Conservation (phyloP, 805 yeast genomes). For the Saturnispora sekii region DNA sequence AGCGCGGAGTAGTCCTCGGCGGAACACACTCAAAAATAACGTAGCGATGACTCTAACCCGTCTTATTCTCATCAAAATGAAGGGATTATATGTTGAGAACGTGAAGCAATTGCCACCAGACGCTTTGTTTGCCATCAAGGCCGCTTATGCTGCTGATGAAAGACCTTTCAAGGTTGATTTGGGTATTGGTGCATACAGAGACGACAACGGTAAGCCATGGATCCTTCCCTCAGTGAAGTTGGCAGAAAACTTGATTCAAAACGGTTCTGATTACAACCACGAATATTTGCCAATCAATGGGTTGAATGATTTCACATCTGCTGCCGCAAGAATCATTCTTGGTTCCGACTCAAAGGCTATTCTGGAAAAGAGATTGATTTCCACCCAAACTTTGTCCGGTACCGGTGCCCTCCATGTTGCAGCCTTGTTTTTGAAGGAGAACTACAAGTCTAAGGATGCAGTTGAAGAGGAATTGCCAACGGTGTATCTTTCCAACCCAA, state of each 20-base stretch:
- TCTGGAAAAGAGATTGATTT: conserved; percentile 39
- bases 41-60: not conserved
- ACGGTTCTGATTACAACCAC: conserved; percentile 60
- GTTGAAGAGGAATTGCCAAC: conserved; percentile 24
- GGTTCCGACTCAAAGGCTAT: conserved; percentile 51
- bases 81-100: conserved; percentile 24
- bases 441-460: conserved; percentile 28
- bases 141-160: conserved; percentile 49
- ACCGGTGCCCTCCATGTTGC: conserved; percentile 90
- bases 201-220: conserved; percentile 81
- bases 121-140: conserved; percentile 75
- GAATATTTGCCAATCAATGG: conserved; percentile 87
- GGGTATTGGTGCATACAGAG: conserved; percentile 94
- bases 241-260: conserved; percentile 59
- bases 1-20: not conserved
- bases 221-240: conserved; percentile 68
- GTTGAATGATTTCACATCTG: conserved; percentile 50
- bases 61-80: conserved; percentile 5
- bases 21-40: too few relatives aligned
- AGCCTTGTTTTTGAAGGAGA: conserved; percentile 54
- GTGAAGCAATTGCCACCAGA: conserved; percentile 70
- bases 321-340: conserved; percentile 65
- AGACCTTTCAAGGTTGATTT: conserved; percentile 68
- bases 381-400: conserved; percentile 74
- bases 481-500: conserved; percentile 74